Conservation (phyloP, 2,329 filamentous ascomycete species). For the Zasmidium cellare region DNA sequence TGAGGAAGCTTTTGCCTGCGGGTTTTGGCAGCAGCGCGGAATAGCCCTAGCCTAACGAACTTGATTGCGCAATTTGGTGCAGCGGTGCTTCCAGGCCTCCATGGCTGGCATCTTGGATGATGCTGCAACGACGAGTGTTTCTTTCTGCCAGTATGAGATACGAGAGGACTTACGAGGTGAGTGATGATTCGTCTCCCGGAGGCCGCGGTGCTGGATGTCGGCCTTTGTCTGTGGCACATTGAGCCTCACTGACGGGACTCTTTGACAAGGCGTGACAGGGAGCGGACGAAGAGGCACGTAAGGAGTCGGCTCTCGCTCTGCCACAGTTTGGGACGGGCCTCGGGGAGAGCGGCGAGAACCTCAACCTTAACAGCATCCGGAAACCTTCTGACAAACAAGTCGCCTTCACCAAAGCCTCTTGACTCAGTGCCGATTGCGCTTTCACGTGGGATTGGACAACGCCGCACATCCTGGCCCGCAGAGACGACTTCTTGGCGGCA, state of each 20-base stretch:
- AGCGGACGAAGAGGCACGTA: neutral
- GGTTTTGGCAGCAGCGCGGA: neutral
- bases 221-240: neutral
- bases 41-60: neutral
- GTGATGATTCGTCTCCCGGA: neutral
- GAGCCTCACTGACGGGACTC: neutral
- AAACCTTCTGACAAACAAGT: neutral
- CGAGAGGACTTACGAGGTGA: neutral
- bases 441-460: neutral
- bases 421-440: neutral
- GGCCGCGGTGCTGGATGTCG: neutral
- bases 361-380: neutral
- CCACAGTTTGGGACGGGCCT: neutral
- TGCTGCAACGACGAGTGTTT: neutral
- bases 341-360: neutral
- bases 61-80: neutral
- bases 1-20: too few relatives aligned
- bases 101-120: neutral
- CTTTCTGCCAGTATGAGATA: neutral
- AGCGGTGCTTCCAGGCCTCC: neutral
- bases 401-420: neutral
- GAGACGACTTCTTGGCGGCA: conserved; percentile 5
- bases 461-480: neutral
- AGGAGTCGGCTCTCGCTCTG: neutral
- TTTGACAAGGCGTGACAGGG: neutral